Evolutionary conservation across 805 yeast genomes (phyloP), one percentile per base, ranked within the genome.

Genomic region (Pichia cabralensis): DNA sequence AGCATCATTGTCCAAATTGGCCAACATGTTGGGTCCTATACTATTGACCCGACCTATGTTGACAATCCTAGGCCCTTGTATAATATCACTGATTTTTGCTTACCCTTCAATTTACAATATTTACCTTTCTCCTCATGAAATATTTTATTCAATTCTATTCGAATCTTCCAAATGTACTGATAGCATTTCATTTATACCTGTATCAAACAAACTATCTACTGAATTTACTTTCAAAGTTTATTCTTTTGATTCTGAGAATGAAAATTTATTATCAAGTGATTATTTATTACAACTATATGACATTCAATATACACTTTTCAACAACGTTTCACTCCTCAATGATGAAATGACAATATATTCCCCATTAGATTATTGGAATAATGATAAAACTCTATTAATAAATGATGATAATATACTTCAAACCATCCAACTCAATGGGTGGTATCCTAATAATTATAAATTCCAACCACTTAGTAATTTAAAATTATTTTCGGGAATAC

Each of bases 331-430:
- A 4, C 5, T 20, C 6, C 28, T 8, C n/a, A 28, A 12, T 23
- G 16, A 8, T 34, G 39, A n/a, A 9, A 28, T 19, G 26, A 36
- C 15, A 9, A 33, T 23, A 27, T 51, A 59, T 38, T 59, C 74
- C 0, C 70, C 74, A 0, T 49, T 69, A 3, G 54, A 54, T 11
- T 56, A 55, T 34, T 71, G 76, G 76, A 47, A 57, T 24, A 58
- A 61, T 42, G 45, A 61, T 34, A 23, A 42, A 2, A 40, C 42
- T 1, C 6, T 17, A 4, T 43, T 69, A 21, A 16, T 27, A 4
- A 34, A 40, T 3, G 75, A 67, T 47, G 38, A 40, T 20, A 51
- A 55, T 11, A 50, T 61, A 3, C 34, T 67, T 19, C 59, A 47
- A 40, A 67, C 75, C 0, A 49, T 71, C 8, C 65, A 65, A 41